phyloP scores from a whole-genome alignment of 768 basidiomycete genomes.

The Vishniacozyma victoriae region DNA sequence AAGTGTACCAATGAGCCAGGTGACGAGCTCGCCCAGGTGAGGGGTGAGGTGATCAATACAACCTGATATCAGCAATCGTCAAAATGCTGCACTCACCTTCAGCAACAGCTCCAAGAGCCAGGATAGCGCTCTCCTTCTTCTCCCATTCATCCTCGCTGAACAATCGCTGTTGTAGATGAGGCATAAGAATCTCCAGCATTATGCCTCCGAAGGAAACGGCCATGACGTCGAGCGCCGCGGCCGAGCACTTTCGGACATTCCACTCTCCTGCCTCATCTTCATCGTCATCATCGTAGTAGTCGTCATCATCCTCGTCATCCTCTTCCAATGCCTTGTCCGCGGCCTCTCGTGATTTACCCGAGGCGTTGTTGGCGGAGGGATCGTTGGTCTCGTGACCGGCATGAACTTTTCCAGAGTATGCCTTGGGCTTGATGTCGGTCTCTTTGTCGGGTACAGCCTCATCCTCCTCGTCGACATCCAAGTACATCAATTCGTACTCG shows the following conservation, averaged over 20 bases:
- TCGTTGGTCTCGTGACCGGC: constrained; percentile 68
- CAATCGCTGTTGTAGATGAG: constrained; percentile 84
- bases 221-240: constrained; percentile 92
- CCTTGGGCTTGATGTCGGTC: constrained; percentile 90
- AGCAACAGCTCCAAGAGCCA: constrained; percentile 95
- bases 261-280: constrained; percentile 97
- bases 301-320: constrained; percentile 75
- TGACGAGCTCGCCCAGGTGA: constrained; percentile 85
- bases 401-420: constrained; percentile 80
- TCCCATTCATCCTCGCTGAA: constrained; percentile 84
- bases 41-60: constrained; percentile 94
- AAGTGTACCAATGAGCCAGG: constrained; percentile 83
- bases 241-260: constrained; percentile 97
- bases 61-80: constrained; percentile 52
- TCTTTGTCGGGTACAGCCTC: constrained; percentile 85
- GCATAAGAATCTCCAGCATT: constrained; percentile 77
- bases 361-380: constrained; percentile 18
- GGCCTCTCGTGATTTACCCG: constrained; percentile 29
- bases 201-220: constrained; percentile 89
- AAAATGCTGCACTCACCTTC: constrained; percentile 61
- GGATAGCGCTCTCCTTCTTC: constrained; percentile 87
- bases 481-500: constrained; percentile 89
- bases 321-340: constrained; percentile 72
- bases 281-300: constrained; percentile 85
- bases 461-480: constrained; percentile 84